A percentile compares a stretch with the other conserved stretches of the same genome.
Conservation (phyloP, 2,329 filamentous ascomycete genomes). For the Aspergillus hiratsukae region DNA sequence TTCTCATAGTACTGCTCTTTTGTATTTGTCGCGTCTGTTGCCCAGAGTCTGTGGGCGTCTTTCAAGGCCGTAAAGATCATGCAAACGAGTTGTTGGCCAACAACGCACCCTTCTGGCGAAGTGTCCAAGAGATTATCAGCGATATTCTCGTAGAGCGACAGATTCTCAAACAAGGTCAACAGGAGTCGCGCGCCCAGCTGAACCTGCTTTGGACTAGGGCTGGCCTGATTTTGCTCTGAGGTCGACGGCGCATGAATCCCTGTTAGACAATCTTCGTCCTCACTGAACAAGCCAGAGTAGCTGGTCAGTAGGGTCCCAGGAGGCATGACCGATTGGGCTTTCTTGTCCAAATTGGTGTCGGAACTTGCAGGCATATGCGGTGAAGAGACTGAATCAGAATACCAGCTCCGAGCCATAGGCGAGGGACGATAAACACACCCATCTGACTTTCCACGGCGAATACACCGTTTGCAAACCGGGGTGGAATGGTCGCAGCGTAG, state of each 20-base stretch:
- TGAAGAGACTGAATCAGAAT: slow-evolving; percentile 3
- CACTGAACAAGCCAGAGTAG: slow-evolving; percentile 15
- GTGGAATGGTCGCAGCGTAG: slow-evolving; percentile 20
- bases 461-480: slow-evolving; percentile 19
- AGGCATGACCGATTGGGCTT: neutral
- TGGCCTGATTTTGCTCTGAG: neutral
- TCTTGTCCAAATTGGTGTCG: slow-evolving; percentile 1
- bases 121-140: slow-evolving; percentile 11
- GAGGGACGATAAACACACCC: slow-evolving; percentile 17
- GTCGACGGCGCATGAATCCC: neutral
- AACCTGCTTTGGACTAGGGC: slow-evolving; percentile 11
- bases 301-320: slow-evolving; percentile 7
- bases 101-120: slow-evolving; percentile 18
- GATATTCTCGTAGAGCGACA: slow-evolving; percentile 16
- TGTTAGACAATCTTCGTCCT: slow-evolving; percentile 4
- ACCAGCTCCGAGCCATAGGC: slow-evolving; percentile 8
- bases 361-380: neutral
- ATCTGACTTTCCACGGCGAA: slow-evolving; percentile 9
- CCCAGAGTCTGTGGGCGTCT: slow-evolving; percentile 12
- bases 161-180: slow-evolving; percentile 14
- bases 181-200: slow-evolving; percentile 21
- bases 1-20: slow-evolving; percentile 2
- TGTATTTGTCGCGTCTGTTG: slow-evolving; percentile 7
- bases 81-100: slow-evolving; percentile 15
- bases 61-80: slow-evolving; percentile 16